phyloP scores from a whole-genome alignment of 257 asterid species.

The Fraxinus quadrangulata region DNA sequence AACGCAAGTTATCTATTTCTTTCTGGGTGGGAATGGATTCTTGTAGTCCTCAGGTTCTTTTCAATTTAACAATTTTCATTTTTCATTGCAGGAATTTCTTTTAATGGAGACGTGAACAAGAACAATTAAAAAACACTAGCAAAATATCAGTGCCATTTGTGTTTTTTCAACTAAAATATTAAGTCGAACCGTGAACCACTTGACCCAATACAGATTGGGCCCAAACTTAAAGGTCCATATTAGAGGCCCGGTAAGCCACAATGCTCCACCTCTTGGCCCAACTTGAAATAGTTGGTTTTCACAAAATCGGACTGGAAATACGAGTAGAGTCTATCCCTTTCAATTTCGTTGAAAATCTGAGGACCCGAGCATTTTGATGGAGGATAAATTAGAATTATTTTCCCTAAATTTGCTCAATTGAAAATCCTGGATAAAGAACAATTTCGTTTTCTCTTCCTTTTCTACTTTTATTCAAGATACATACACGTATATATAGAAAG shows the following conservation, averaged over 20 bases:
- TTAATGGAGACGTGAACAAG: no score
- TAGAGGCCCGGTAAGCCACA: background rate
- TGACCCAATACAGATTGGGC: no score
- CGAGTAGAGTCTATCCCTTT: background rate
- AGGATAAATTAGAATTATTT: background rate
- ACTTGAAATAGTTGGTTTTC: background rate
- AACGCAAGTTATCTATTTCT: constrained; percentile 48
- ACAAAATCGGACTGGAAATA: no score
- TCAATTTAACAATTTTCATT: background rate
- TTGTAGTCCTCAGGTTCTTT: background rate
- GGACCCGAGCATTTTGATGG: background rate
- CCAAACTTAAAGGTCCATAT: background rate
- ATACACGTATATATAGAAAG: constrained; percentile 17
- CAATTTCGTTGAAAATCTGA: background rate
- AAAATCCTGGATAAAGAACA: background rate
- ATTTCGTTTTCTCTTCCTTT: background rate
- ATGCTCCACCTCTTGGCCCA: background rate
- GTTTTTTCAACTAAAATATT: no score
- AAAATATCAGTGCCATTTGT: no score
- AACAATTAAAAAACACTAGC: no score
- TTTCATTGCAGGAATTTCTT: background rate
- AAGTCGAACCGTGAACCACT: no score
- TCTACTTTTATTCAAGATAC: background rate
- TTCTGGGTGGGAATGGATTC: constrained; percentile 38
- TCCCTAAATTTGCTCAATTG: background rate